Conservation (phyloP, 495 filamentous ascomycete genomes). For the Daldinia loculata region DNA sequence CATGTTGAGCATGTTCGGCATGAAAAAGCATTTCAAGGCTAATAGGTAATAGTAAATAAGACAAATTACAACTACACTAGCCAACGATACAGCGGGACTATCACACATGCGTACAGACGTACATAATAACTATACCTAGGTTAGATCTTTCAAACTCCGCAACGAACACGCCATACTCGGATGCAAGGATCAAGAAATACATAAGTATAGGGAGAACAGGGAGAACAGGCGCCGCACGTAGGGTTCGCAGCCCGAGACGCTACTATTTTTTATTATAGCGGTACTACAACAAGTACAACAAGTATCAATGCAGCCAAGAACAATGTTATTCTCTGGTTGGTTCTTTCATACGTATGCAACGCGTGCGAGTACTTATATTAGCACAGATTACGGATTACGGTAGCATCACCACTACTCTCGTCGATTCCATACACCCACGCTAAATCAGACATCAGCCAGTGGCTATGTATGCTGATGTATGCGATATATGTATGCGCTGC, state of each 20-base stretch:
- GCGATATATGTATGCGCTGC: not conserved
- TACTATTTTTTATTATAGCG: constrained; percentile 5
- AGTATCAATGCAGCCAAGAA: not conserved
- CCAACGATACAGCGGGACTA: not conserved
- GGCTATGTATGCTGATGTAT: constrained; percentile 1
- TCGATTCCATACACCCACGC: constrained; percentile 4
- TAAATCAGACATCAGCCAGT: constrained; percentile 7
- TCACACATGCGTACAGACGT: not conserved
- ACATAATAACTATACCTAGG: not conserved
- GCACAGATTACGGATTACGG: constrained; percentile 1
- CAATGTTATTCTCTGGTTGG: not conserved
- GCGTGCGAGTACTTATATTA: constrained; percentile 12
- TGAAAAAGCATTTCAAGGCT: not conserved
- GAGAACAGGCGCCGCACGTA: constrained; percentile 34
- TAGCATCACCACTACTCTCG: constrained; percentile 11
- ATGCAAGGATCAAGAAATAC: constrained; percentile 21
- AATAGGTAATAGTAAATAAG: not conserved
- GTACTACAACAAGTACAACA: not conserved
- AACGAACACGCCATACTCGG: constrained; percentile 22
- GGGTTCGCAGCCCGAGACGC: constrained; percentile 37
- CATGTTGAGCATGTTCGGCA: not conserved
- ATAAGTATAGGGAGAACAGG: not conserved
- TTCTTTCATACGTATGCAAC: not conserved
- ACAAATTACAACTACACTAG: not conserved
- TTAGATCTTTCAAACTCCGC: constrained; percentile 9